phyloP scores from a whole-genome alignment of 208 protist genomes.

The Leishmania tropica region DNA sequence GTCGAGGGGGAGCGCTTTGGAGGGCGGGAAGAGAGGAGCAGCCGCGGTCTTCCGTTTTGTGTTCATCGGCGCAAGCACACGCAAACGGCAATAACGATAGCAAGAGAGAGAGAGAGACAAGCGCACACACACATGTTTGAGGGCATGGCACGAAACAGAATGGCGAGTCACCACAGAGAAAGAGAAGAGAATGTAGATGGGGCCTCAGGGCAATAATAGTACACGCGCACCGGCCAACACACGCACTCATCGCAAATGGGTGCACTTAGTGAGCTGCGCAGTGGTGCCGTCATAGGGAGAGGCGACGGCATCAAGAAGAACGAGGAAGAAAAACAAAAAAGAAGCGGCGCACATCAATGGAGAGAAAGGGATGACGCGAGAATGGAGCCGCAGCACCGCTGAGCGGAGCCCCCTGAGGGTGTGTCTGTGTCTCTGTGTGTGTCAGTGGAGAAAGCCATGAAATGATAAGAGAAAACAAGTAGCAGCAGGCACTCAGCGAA shows the following conservation, averaged over 20 bases:
- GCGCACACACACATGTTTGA: background rate
- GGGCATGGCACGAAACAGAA: background rate
- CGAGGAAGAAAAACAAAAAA: background rate
- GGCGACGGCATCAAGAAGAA: background rate
- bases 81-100: background rate
- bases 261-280: background rate
- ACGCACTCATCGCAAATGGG: background rate
- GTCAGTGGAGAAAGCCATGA: background rate
- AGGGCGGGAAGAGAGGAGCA: background rate
- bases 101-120: background rate
- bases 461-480: background rate
- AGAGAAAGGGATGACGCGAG: no score
- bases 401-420: background rate
- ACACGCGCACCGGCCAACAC: background rate
- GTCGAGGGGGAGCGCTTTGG: background rate
- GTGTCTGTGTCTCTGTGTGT: background rate
- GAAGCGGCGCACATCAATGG: background rate
- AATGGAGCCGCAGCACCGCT: background rate
- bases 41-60: background rate
- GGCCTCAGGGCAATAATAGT: background rate
- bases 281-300: background rate
- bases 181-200: background rate
- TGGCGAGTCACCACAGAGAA: background rate
- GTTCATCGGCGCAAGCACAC: background rate
- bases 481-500: conserved; percentile 7